Evolutionary conservation across 2,329 filamentous ascomycete species (phyloP), one percentile per base, ranked within the genome.

Genomic region (Colletotrichum australisinense): DNA sequence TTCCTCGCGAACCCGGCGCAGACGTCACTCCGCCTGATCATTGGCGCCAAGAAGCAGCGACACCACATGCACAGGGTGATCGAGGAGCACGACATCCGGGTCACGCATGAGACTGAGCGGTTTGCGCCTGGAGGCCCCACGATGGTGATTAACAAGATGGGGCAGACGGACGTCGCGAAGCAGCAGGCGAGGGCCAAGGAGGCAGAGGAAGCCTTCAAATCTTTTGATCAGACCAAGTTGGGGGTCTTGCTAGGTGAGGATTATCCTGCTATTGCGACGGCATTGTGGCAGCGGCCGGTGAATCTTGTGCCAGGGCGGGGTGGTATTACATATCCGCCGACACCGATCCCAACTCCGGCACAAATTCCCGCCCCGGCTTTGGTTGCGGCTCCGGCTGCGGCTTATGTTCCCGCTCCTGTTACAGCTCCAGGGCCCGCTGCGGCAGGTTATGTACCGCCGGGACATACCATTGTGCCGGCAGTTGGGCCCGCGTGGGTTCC

Each of bases 71-170:
- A 78, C 8, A 11, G 57, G 4, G 5, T 65, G 12, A 73, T 81
- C 3, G 71, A 78, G 16, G 0, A 1, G 0, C 53, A 38, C 5
- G 0, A 8, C 0, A 68, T 78, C 12, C 76, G 77, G 24, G 82
- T 78, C 63, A 75, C 65, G 0, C 75, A 78, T n/a, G 11, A 38
- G 26, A 79, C 76, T 12, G 64, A 71, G 1, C 71, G 75, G 8
- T 19, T 12, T 1, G 58, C 63, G 26, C 56, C 4, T 1, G 67
- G 57, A 22, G 19, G 19, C 24, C 46, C 75, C 12, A 77, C 76
- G n/a, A 22, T 80, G 6, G 75, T 80, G 3, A 76, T 81, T n/a
- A 78, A 74, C 32, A 81, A 80, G 76, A 72, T 69, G 19, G 28
- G 49, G 11, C 30, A 14, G 26, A 24, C 2, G 35, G 35, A 35